A percentile compares a stretch with the other conserved stretches of the same genome.
Conservation (phyloP, 2,329 filamentous ascomycete genomes). For the Talaromyces sp. region DNA sequence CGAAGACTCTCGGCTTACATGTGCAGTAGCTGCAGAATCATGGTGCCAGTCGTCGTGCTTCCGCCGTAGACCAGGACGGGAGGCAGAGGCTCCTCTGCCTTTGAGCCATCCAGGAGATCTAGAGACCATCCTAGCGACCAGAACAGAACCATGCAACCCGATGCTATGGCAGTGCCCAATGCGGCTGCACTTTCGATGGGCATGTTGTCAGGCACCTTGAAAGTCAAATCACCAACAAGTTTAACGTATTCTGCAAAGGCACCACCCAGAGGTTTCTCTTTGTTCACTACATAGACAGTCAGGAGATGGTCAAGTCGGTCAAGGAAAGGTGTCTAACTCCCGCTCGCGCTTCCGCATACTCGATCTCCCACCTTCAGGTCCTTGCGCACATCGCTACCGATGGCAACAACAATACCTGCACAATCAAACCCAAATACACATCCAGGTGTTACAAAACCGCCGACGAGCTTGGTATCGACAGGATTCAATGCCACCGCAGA, state of each 20-base stretch:
- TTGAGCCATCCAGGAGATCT: not conserved
- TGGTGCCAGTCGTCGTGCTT: constrained; percentile 40
- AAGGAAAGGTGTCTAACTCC: constrained; percentile 20
- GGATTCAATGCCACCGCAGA: constrained; percentile 31
- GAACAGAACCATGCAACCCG: constrained; percentile 21
- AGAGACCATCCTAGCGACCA: constrained; percentile 15
- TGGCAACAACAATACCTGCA: constrained; percentile 4
- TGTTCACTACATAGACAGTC: not conserved
- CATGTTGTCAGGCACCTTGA: constrained; percentile 28
- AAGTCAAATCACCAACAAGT: constrained; percentile 24
- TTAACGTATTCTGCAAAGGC: constrained; percentile 35
- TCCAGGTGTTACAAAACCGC: constrained; percentile 20
- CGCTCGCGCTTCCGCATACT: constrained; percentile 31
- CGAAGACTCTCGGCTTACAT: constrained; percentile 20
- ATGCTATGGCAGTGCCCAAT: constrained; percentile 16
- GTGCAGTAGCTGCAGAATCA: constrained; percentile 43
- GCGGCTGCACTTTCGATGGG: constrained; percentile 29
- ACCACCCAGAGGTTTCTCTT: constrained; percentile 21
- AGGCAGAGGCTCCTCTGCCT: not conserved
- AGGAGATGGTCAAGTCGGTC: constrained; percentile 14
- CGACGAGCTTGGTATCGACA: constrained; percentile 25
- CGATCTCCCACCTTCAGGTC: constrained; percentile 28
- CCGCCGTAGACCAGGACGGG: constrained; percentile 46
- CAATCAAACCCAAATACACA: constrained; percentile 29
- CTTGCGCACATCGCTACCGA: constrained; percentile 1